Base-by-base conservation (phyloP, 2,329 filamentous ascomycete species). In the Trichoderma sp. region DNA sequence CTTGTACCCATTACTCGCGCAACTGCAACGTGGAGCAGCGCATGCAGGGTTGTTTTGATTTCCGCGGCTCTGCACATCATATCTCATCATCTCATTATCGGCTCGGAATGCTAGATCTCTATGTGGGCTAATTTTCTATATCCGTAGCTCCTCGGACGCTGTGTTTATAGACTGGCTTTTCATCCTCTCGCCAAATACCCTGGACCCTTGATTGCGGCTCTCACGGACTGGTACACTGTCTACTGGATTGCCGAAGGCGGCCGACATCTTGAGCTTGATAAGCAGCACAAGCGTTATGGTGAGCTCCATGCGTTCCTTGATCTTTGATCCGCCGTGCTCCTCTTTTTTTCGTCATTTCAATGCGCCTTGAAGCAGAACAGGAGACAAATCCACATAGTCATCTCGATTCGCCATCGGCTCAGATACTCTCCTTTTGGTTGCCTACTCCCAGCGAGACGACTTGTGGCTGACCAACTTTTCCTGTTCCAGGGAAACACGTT, bases 161-260 rank as follows among this genome's bases (percentile, higher is more conserved):
- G 62, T 10, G 56, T 66, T 3, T 72, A 71, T 44, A 61, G 65
- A 14, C 2, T 70, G 1, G 63, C 54, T 3, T 69, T 71, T 3
- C 70, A 72, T 48, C 69, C 70, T 26, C 47, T 72, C 1, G 66
- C 70, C 2, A 68, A 66, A 15, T 71, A 66, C 9, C 70, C 70
- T 6, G 70, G 70, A 5, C 70, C 70, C 2, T 66, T 58, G 26
- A 39, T 71, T 12, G 69, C 70, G 34, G 65, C 67, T 41, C 66
- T 69, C 30, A 68, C 63, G 6, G 62, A 72, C 30, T 65, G 61
- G 62, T 66, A 67, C n/a, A 65, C 62, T n/a, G 65, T 67, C 28
- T 67, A 65, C 48, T 65, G 50, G 54, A 59, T 60, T 2, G 56
- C 56, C 4, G 63, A 65, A 2, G 63, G 63, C 21, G 63, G 63